Evolutionary conservation across 208 protist genomes (phyloP).

Genomic region (Acanthamoeba culbertsoni): DNA sequence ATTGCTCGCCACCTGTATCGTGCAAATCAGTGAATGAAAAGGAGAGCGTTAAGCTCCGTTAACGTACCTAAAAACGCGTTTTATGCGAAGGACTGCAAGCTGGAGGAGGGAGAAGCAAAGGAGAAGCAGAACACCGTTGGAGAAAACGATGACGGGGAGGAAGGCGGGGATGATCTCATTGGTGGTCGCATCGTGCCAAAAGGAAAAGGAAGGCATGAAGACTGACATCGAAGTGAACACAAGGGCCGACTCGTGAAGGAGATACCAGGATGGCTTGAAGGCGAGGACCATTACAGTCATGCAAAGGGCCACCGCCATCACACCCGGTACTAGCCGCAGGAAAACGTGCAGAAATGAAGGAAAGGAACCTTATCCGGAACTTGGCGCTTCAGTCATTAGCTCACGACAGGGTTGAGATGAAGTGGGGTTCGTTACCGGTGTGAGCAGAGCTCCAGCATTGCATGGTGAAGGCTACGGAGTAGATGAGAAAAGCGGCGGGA

Average conservation of each 20-base stretch:
- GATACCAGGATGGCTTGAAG: not conserved
- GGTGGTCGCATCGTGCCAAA: not conserved
- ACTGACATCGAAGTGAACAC: not conserved
- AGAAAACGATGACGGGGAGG: not conserved
- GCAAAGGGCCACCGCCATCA: not conserved
- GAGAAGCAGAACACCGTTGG: not conserved
- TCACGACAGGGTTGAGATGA: not conserved
- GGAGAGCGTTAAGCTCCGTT: no score
- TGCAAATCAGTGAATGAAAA: not conserved
- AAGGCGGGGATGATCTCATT: not conserved
- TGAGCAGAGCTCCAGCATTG: not conserved
- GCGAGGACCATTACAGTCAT: not conserved
- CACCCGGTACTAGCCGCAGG: not conserved
- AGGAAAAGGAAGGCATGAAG: not conserved
- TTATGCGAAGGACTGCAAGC: not conserved
- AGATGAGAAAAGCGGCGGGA: not conserved
- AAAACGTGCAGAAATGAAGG: not conserved
- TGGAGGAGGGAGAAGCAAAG: not conserved
- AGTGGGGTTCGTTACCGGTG: not conserved
- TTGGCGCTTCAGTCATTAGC: no score
- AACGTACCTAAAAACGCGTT: not conserved
- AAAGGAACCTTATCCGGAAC: not conserved
- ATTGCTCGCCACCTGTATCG: not conserved
- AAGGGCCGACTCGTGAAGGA: constrained; percentile 3
- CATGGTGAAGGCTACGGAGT: not conserved